Conservation (phyloP, 1,139 yeast genomes). For the Arxiozyma telluris region DNA sequence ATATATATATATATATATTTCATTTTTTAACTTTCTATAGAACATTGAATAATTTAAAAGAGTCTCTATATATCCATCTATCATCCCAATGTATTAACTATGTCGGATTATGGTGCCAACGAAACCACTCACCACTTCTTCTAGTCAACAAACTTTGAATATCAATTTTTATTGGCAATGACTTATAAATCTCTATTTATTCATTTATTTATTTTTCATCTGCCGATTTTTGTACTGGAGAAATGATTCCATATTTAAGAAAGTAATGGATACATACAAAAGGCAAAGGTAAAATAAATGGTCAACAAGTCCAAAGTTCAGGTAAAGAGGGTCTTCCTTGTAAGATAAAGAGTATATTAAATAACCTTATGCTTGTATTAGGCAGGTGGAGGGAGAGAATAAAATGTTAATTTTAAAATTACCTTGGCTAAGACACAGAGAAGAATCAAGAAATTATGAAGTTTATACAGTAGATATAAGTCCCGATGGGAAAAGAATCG, state of each 20-base stretch:
- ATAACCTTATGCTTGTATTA: not conserved
- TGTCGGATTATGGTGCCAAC: not conserved
- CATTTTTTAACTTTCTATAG: too few species aligned
- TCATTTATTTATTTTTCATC: too few species aligned
- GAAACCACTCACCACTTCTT: not conserved
- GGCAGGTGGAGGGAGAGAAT: not conserved
- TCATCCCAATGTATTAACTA: too few species aligned
- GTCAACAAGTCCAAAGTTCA: not conserved
- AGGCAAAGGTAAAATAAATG: not conserved
- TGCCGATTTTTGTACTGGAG: not conserved
- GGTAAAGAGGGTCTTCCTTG: not conserved
- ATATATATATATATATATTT: too few species aligned
- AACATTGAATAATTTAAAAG: too few species aligned
- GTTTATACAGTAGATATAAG: slow-evolving; percentile 77
- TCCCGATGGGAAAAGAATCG: slow-evolving; percentile 74
- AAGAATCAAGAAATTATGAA: slow-evolving; percentile 73
- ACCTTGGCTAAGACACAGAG: slow-evolving; percentile 76
- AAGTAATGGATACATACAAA: not conserved
- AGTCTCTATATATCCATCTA: not conserved
- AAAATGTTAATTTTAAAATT: slow-evolving; percentile 68
- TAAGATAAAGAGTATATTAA: too few species aligned
- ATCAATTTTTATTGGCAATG: not conserved
- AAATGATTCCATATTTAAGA: not conserved
- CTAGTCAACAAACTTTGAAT: not conserved
- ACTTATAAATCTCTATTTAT: too few species aligned